Base-by-base conservation (phyloP, 768 basidiomycete genomes). In the Tylopilus rubrobrunneus region DNA sequence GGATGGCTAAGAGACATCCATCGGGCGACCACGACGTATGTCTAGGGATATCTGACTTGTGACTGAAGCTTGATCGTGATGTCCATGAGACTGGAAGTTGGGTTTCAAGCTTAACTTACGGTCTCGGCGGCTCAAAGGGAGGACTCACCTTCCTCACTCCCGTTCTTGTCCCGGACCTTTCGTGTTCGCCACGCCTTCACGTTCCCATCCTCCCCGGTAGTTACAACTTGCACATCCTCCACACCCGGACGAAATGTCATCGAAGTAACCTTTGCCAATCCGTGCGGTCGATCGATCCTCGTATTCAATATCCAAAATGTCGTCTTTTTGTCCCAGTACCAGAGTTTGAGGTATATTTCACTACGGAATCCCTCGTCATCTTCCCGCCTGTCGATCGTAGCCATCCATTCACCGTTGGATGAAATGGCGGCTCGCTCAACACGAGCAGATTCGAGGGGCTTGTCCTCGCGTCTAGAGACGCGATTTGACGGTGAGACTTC, bases 401-500 rank as follows among this genome's bases (percentile, higher is more conserved):
- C 93, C 83, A 99, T 83, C 95, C 96, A 98, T 44, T 82, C 77
- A 10, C 87, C 87, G n/a, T 73, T 75, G 2, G 79, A 67, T 5
- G 88, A 87, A 53, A 95, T 74, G 5, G 78, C 81, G 7, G 79
- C 81, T 10, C 75, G 76, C 46, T 91, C 87, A 3, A 98, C 89
- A 14, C 85, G 78, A 3, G 87, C 80, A 9, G 88, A 85, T 56
- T 89, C 85, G 40, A 94, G 67, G 7, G 78, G 74, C 63, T 84
- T 87, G 53, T 93, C 89, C 42, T 92, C 91, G 60, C 83, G 76
- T 59, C 87, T 76, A 14, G 93, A 88, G 19, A 98, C 82, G 55
- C 92, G 83, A 73, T 98, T 98, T 27, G 93, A 93, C 21, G 96
- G 92, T 2, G 91, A 85, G 8, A 99, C 83, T 70, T 98, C 97